These are phyloP conservation scores for Anthoceros angustus DNA, from an alignment of 225 moss, liverwort and hornwort genomes.

Conservation along the genomic window DNA sequence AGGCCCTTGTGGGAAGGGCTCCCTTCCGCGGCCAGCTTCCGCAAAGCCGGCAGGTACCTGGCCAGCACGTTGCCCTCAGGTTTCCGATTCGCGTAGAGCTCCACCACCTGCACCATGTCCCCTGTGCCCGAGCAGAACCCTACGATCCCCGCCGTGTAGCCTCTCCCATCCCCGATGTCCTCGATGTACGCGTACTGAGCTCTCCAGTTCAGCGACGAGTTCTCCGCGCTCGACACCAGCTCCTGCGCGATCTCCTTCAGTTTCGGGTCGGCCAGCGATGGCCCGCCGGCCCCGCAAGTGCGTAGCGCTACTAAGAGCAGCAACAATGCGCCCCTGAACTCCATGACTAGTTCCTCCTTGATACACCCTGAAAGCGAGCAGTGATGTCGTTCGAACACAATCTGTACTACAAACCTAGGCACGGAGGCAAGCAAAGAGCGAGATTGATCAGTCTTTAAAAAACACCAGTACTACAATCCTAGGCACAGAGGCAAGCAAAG, in stretches of 20 bases:
- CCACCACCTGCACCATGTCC: conserved; percentile 1
- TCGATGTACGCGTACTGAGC: neutral
- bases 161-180: neutral
- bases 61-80: neutral
- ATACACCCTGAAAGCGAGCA: neutral
- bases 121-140: neutral
- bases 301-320: neutral
- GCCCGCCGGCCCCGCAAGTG: neutral
- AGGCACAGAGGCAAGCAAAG: neutral
- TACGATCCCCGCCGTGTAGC: neutral
- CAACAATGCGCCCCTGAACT: neutral
- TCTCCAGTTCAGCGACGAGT: neutral
- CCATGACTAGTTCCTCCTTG: neutral
- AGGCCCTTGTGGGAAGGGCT: neutral
- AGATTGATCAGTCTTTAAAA: neutral
- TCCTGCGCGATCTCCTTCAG: conserved; percentile 1
- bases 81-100: neutral
- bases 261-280: neutral
- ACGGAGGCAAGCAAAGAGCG: neutral
- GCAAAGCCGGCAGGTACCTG: neutral
- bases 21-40: neutral
- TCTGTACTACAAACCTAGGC: neutral
- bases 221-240: neutral
- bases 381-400: neutral
- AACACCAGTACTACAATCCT: neutral